A percentile compares a stretch with the other conserved stretches of the same genome.
Conservation (phyloP, 2,329 filamentous ascomycete species). For the Apiospora phragmitis region DNA sequence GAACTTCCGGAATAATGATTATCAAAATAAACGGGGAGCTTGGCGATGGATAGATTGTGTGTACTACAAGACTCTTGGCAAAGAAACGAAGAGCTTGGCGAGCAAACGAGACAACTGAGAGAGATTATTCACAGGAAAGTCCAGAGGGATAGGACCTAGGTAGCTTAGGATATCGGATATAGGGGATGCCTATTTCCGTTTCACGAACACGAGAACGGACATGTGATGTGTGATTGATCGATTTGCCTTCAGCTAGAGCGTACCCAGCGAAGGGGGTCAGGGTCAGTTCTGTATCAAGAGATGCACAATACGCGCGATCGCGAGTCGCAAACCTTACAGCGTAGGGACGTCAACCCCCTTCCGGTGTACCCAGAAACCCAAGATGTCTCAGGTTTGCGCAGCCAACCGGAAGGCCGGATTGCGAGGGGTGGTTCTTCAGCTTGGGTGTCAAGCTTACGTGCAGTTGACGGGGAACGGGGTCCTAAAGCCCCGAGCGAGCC, state of each 20-base stretch:
- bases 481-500: not conserved
- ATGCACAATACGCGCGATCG: not conserved
- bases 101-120: not conserved
- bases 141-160: not conserved
- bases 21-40: not conserved
- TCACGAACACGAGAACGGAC: not conserved
- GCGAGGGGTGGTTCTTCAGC: not conserved
- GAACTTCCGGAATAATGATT: not conserved
- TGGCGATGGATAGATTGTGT: not conserved
- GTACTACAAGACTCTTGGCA: not conserved
- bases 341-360: not conserved
- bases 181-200: not conserved
- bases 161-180: too few species aligned
- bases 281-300: not conserved
- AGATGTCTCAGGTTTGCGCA: conserved; percentile 4
- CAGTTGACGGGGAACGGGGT: not conserved
- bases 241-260: not conserved
- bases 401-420: not conserved
- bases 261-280: not conserved
- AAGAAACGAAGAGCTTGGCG: not conserved
- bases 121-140: not conserved
- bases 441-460: not conserved
- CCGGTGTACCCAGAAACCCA: not conserved
- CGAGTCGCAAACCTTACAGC: not conserved
- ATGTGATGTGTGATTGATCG: not conserved